Evolutionary conservation across 169 alveolate genomes (phyloP).

Genomic region (Plasmodium gallinaceum): DNA sequence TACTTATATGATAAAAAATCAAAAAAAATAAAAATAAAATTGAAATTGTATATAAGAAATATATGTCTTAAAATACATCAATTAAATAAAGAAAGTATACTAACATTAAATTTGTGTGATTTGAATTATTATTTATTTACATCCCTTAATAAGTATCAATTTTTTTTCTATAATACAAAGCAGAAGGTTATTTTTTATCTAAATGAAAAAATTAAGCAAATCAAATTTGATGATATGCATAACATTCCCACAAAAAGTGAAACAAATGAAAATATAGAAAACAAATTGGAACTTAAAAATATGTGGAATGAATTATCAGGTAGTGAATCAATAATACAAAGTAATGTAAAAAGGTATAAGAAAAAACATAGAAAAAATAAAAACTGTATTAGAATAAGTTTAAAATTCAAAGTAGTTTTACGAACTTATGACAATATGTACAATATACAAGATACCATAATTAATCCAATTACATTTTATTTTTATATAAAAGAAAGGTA

Average conservation of each 20-base stretch:
- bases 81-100: constrained; percentile 64
- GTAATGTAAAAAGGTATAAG: not conserved
- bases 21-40: constrained; percentile 41
- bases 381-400: constrained; percentile 9
- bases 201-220: constrained; percentile 38
- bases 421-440: constrained; percentile 76
- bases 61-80: constrained; percentile 60
- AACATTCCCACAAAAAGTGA: not conserved
- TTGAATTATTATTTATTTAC: constrained; percentile 49
- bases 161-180: constrained; percentile 42
- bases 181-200: constrained; percentile 40
- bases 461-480: constrained; percentile 45
- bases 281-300: constrained; percentile 12
- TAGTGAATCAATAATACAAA: constrained; percentile 10
- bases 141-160: constrained; percentile 51
- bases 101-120: constrained; percentile 64
- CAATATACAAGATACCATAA: constrained; percentile 60
- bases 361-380: not conserved
- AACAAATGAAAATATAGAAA: constrained; percentile 4
- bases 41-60: constrained; percentile 21
- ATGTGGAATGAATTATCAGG: constrained; percentile 46
- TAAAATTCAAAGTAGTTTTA: constrained; percentile 47
- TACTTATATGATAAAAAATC: constrained; percentile 4
- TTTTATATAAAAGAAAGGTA: constrained; percentile 43
- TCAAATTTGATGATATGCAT: constrained; percentile 32